These are phyloP conservation scores for Penicillium taxi DNA, from an alignment of 495 filamentous ascomycete species.

Conservation along the genomic window DNA sequence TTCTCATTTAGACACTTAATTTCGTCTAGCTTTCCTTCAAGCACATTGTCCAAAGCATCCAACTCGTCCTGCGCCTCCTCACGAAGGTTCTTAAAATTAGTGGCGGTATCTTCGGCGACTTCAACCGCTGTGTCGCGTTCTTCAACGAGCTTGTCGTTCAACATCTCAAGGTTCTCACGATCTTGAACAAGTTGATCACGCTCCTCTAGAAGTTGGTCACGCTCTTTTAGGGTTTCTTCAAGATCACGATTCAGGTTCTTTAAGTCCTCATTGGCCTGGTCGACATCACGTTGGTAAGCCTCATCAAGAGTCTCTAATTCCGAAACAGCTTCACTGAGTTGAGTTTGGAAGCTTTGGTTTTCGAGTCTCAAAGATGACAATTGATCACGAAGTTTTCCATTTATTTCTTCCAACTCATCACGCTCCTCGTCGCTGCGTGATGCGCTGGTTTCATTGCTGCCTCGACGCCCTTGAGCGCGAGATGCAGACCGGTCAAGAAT, in stretches of 20 bases:
- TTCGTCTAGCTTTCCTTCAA: conserved; percentile 65
- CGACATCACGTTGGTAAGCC: conserved; percentile 67
- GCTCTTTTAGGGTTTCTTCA: no score
- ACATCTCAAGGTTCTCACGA: no score
- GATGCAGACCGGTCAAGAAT: conserved; percentile 90
- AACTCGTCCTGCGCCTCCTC: conserved; percentile 80
- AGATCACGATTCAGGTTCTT: conserved; percentile 72
- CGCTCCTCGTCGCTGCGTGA: conserved; percentile 74
- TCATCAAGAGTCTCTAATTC: conserved; percentile 58
- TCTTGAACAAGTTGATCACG: no score
- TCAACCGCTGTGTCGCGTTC: conserved; percentile 82
- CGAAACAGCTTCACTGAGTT: conserved; percentile 60
- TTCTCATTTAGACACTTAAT: conserved; percentile 62
- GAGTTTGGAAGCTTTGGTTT: conserved; percentile 68
- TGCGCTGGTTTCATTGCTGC: conserved; percentile 65
- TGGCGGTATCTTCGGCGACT: conserved; percentile 69
- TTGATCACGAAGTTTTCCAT: conserved; percentile 76
- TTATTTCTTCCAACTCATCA: conserved; percentile 75
- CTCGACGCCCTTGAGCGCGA: conserved; percentile 63
- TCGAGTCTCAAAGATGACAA: conserved; percentile 76
- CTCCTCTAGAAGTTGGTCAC: no score
- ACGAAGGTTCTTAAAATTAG: conserved; percentile 67
- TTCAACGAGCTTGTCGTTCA: no score
- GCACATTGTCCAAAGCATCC: conserved; percentile 69
- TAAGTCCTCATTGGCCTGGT: conserved; percentile 69